phyloP scores from a whole-genome alignment of 2,329 filamentous ascomycete species.

The Ambrosiella cleistominuta region DNA sequence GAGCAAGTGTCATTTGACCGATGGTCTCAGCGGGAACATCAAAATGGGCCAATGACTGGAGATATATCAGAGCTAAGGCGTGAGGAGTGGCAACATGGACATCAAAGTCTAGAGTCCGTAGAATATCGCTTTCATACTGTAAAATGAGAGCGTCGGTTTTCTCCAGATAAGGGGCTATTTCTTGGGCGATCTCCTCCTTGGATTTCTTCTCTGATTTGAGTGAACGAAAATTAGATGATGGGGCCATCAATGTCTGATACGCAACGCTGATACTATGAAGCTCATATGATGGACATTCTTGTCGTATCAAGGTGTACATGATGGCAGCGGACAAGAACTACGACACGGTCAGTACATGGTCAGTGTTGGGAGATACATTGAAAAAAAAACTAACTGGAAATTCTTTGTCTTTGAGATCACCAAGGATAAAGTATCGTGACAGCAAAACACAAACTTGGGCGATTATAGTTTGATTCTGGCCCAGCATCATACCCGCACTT shows the following conservation, averaged over 20 bases:
- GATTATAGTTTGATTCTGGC: slow-evolving; percentile 70
- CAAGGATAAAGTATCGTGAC: slow-evolving; percentile 58
- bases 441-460: slow-evolving; percentile 72
- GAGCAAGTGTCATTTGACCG: slow-evolving; percentile 43
- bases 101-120: slow-evolving; percentile 63
- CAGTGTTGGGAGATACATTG: neutral
- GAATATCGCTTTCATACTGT: slow-evolving; percentile 57
- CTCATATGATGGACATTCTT: slow-evolving; percentile 2
- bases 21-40: slow-evolving; percentile 14
- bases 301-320: slow-evolving; percentile 8
- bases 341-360: neutral
- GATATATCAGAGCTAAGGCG: slow-evolving; percentile 72
- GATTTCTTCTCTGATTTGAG: slow-evolving; percentile 16
- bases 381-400: slow-evolving; percentile 29
- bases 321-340: slow-evolving; percentile 9
- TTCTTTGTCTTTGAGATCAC: slow-evolving; percentile 37
- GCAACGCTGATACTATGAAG: slow-evolving; percentile 34
- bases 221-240: slow-evolving; percentile 31
- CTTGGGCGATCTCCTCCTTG: neutral
- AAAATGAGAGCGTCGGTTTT: slow-evolving; percentile 42
- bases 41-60: slow-evolving; percentile 70
- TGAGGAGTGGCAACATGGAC: slow-evolving; percentile 76
- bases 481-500: slow-evolving; percentile 61
- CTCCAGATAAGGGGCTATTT: neutral
- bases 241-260: slow-evolving; percentile 61